Evolutionary conservation across 2,329 filamentous ascomycete genomes (phyloP).

Genomic region (Coniochaeta sp.): DNA sequence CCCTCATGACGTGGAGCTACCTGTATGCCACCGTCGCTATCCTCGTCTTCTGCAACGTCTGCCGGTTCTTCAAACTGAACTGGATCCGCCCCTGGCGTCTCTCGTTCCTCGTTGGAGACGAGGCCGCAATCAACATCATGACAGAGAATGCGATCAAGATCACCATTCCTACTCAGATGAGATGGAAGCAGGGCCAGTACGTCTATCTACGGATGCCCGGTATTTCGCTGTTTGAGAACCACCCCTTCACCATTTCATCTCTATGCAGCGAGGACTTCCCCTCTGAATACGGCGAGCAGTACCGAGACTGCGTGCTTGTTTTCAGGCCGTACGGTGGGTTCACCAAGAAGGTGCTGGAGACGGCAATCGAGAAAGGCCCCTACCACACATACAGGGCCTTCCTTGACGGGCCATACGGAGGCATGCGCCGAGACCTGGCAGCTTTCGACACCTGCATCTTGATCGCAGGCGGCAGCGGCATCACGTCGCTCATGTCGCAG

Average conservation of each 20-base stretch:
- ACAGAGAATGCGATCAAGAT: slow-evolving; percentile 93
- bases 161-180: slow-evolving; percentile 87
- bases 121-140: slow-evolving; percentile 82
- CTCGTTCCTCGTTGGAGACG: slow-evolving; percentile 82
- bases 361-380: slow-evolving; percentile 75
- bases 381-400: slow-evolving; percentile 91
- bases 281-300: slow-evolving; percentile 81
- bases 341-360: slow-evolving; percentile 76
- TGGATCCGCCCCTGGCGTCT: slow-evolving; percentile 76
- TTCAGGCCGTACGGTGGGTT: slow-evolving; percentile 91
- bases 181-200: slow-evolving; percentile 90
- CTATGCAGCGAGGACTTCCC: slow-evolving; percentile 90
- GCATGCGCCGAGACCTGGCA: slow-evolving; percentile 82
- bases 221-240: slow-evolving; percentile 84
- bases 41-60: slow-evolving; percentile 66
- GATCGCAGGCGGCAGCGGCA: slow-evolving; percentile 88
- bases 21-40: slow-evolving; percentile 75
- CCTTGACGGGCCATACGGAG: slow-evolving; percentile 89
- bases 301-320: slow-evolving; percentile 82
- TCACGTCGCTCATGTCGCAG: slow-evolving; percentile 89
- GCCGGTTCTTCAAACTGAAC: slow-evolving; percentile 79
- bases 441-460: slow-evolving; percentile 91
- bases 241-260: slow-evolving; percentile 91
- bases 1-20: slow-evolving; percentile 83
- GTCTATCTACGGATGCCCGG: slow-evolving; percentile 92